Evolutionary conservation across 768 basidiomycete species (phyloP).

Genomic region (Omphalotus guepiniiformis): DNA sequence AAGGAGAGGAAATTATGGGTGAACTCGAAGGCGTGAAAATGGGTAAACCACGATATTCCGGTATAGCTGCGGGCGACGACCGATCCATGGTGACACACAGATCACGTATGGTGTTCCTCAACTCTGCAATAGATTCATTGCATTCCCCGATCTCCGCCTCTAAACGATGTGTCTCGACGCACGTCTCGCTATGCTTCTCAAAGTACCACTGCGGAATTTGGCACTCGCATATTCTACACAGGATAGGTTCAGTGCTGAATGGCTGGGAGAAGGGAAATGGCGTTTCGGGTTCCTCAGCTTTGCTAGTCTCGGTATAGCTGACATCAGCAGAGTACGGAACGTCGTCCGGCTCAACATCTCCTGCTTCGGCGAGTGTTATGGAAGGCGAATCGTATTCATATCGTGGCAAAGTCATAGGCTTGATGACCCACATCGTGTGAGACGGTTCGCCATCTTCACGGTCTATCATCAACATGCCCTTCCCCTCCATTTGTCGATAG

Average conservation of each 20-base stretch:
- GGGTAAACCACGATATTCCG: conserved; percentile 86
- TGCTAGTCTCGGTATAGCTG: conserved; percentile 29
- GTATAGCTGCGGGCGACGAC: conserved; percentile 58
- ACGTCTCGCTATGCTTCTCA: conserved; percentile 99
- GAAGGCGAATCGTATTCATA: conserved; percentile 63
- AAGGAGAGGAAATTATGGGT: conserved; percentile 66
- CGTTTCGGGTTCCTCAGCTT: conserved; percentile 48
- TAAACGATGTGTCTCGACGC: conserved; percentile 90
- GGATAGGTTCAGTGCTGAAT: conserved; percentile 77
- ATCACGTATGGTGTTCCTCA: conserved; percentile 82
- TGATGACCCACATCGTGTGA: conserved; percentile 98
- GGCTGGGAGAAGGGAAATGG: conserved; percentile 75
- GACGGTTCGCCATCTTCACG: conserved; percentile 82
- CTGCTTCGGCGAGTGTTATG: conserved; percentile 49
- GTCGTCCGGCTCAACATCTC: conserved; percentile 38
- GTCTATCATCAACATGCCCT: conserved; percentile 98
- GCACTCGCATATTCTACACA: conserved; percentile 97
- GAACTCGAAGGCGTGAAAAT: conserved; percentile 74
- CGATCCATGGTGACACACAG: conserved; percentile 69
- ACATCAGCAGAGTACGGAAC: conserved; percentile 37
- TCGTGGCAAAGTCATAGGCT: conserved; percentile 69
- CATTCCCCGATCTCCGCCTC: conserved; percentile 93
- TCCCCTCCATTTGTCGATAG: conserved; percentile 91
- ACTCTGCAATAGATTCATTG: conserved; percentile 88
- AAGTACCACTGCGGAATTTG: conserved; percentile 99